Evolutionary conservation across 495 filamentous ascomycete species (phyloP).

Genomic region (Staphylotrichum tortipilum): DNA sequence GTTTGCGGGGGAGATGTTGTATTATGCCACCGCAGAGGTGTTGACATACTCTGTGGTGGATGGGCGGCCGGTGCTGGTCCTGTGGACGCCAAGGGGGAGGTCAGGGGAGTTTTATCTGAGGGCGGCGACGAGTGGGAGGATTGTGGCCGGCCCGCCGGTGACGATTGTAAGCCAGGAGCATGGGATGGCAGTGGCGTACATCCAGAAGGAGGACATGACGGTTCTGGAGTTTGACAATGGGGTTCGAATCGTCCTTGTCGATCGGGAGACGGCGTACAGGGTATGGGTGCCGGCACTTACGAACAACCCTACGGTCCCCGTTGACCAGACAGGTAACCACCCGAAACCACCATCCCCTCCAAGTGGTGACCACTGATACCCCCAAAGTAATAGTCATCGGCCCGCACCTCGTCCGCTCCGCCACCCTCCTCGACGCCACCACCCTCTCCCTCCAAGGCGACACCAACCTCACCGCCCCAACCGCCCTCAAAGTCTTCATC

Average conservation of each 20-base stretch:
- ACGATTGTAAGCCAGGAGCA: neutral
- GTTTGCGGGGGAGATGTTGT: constrained; percentile 51
- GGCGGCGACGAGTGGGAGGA: constrained; percentile 12
- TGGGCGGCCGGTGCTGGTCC: constrained; percentile 46
- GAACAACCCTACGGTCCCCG: neutral
- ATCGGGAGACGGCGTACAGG: constrained; percentile 65
- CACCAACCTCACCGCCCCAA: constrained; percentile 57
- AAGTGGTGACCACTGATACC: constrained; percentile 26
- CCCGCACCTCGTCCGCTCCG: constrained; percentile 63
- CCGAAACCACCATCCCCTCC: neutral
- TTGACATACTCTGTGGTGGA: constrained; percentile 47
- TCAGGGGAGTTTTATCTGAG: constrained; percentile 43
- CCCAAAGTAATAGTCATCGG: constrained; percentile 54
- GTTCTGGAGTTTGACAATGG: constrained; percentile 3
- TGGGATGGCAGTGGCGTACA: neutral
- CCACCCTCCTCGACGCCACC: constrained; percentile 39
- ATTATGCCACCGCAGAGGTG: constrained; percentile 70
- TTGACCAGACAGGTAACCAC: neutral
- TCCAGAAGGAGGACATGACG: constrained; percentile 22
- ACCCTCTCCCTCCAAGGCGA: constrained; percentile 58
- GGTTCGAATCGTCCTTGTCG: constrained; percentile 11
- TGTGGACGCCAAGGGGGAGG: neutral
- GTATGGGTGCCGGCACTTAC: constrained; percentile 54
- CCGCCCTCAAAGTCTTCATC: constrained; percentile 41
- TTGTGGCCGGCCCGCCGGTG: constrained; percentile 24